phyloP scores from a whole-genome alignment of 768 basidiomycete genomes.

The Lentinula boryana region DNA sequence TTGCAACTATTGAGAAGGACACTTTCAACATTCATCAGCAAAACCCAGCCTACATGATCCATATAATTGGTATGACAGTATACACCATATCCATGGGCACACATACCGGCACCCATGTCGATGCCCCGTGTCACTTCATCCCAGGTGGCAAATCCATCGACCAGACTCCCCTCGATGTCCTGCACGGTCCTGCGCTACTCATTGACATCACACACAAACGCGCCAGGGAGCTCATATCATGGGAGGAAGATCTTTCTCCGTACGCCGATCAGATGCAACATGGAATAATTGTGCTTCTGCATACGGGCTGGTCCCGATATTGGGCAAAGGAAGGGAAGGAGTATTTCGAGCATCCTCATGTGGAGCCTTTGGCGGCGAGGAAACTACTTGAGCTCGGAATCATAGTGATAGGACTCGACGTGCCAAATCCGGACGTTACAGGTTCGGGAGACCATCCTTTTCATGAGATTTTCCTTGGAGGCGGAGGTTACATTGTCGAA shows the following conservation, averaged over 20 bases:
- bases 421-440: conserved; percentile 64
- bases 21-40: conserved; percentile 49
- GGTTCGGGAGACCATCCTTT: conserved; percentile 39
- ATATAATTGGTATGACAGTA: too few species aligned
- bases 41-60: too few species aligned
- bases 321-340: conserved; percentile 29
- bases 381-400: conserved; percentile 46
- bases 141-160: conserved; percentile 49
- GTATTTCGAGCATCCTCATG: conserved; percentile 63
- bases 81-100: conserved; percentile 51
- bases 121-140: conserved; percentile 72
- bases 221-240: conserved; percentile 43
- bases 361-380: conserved; percentile 45
- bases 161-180: conserved; percentile 45
- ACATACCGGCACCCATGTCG: conserved; percentile 76
- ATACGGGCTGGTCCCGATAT: conserved; percentile 61
- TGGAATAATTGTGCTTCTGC: conserved; percentile 46
- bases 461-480: conserved; percentile 47
- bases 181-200: conserved; percentile 49
- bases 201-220: conserved; percentile 45
- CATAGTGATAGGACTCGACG: conserved; percentile 55
- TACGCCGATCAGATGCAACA: conserved; percentile 29
- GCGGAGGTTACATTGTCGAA: conserved; percentile 61
- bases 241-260: conserved; percentile 37
- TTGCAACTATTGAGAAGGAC: conserved; percentile 34